These are phyloP conservation scores for Cryptococcus sp. DNA, from an alignment of 1,284 basidiomycete species.

Conservation along the genomic window DNA sequence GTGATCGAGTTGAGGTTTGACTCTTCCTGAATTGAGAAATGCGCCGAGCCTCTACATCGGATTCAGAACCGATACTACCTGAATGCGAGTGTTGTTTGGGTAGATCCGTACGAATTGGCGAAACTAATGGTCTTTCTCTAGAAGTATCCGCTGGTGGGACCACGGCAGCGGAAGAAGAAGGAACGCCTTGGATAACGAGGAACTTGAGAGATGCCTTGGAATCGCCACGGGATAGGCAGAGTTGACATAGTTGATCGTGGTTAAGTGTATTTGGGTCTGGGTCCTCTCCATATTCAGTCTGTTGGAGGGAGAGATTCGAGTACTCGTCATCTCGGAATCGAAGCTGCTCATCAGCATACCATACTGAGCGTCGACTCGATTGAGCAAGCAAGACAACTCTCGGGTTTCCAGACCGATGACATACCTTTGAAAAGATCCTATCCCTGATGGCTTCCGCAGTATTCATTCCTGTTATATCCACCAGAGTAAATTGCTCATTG, in stretches of 20 bases:
- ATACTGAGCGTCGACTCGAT: too few species aligned
- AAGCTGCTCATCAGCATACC: conserved; percentile 53
- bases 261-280: conserved; percentile 66
- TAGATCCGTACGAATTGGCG: conserved; percentile 23
- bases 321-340: conserved; percentile 80
- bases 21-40: not conserved
- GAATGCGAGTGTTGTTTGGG: conserved; percentile 39
- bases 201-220: conserved; percentile 73
- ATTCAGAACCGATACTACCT: conserved; percentile 21
- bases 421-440: conserved; percentile 75
- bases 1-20: not conserved
- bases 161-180: conserved; percentile 34
- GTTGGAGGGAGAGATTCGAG: conserved; percentile 69
- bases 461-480: conserved; percentile 69
- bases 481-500: conserved; percentile 70
- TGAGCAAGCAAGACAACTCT: too few species aligned
- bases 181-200: conserved; percentile 53
- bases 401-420: conserved; percentile 19
- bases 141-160: conserved; percentile 26
- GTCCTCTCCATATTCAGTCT: conserved; percentile 72
- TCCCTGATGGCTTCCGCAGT: conserved; percentile 73
- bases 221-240: conserved; percentile 71
- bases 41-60: not conserved
- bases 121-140: not conserved
- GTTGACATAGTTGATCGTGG: conserved; percentile 62